These are phyloP conservation scores for Coelastrella sp. DNA, from an alignment of 139 green algal genomes.

Conservation along the genomic window DNA sequence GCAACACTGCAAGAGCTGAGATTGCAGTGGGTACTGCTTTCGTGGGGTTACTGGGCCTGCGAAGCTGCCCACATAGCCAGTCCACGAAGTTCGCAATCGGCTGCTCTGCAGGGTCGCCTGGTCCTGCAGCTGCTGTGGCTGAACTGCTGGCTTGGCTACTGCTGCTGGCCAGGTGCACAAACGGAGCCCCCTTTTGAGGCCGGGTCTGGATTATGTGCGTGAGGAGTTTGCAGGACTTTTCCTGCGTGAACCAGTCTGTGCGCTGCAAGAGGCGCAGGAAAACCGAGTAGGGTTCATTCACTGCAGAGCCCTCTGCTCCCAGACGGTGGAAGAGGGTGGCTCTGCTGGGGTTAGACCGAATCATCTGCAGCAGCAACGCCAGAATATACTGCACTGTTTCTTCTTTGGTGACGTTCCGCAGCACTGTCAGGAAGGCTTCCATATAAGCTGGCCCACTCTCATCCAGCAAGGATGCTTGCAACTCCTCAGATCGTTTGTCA, in stretches of 20 bases:
- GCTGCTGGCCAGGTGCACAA: constrained; percentile 46
- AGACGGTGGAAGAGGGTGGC: constrained; percentile 75
- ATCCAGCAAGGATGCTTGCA: constrained; percentile 75
- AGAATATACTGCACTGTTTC: constrained; percentile 95
- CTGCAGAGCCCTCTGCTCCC: constrained; percentile 40
- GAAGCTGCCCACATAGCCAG: constrained; percentile 90
- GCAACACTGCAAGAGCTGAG: constrained; percentile 76
- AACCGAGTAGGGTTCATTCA: constrained; percentile 6
- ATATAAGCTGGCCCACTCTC: constrained; percentile 80
- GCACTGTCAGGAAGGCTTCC: constrained; percentile 85
- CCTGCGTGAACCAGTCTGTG: constrained; percentile 91
- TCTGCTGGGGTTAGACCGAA: constrained; percentile 67
- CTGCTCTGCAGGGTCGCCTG: constrained; percentile 37
- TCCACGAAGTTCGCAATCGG: constrained; percentile 82
- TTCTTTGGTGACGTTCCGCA: constrained; percentile 91
- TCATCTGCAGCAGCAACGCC: constrained; percentile 85
- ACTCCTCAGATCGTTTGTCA: constrained; percentile 81
- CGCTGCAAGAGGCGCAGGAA: constrained; percentile 81
- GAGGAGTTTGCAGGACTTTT: constrained; percentile 85
- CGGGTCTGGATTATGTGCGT: constrained; percentile 71
- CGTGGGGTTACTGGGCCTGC: constrained; percentile 72
- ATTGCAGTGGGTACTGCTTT: constrained; percentile 70
- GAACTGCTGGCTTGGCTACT: constrained; percentile 21
- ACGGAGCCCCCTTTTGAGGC: constrained; percentile 60
- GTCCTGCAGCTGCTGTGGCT: constrained; percentile 32